These are phyloP conservation scores for Coemansia biformis DNA, from an alignment of 192 early-diverging fungal species.

Conservation along the genomic window DNA sequence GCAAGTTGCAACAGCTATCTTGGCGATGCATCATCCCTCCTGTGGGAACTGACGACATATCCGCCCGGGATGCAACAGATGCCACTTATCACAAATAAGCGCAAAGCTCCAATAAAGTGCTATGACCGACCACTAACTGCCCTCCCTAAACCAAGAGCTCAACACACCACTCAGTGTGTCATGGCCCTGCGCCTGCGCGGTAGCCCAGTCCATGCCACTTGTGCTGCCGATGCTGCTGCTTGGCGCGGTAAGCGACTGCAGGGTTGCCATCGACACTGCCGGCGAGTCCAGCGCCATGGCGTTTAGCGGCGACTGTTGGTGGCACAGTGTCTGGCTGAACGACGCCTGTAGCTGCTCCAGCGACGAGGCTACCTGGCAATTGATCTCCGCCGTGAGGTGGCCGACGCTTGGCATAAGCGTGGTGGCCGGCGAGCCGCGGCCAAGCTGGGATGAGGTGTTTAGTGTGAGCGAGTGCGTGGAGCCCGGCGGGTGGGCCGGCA, in stretches of 20 bases:
- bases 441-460: not conserved
- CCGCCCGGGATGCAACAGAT: no score
- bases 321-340: slow-evolving; percentile 11
- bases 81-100: no score
- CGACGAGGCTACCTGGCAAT: slow-evolving; percentile 15
- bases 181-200: slow-evolving; percentile 1
- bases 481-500: not conserved
- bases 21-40: no score
- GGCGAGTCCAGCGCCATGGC: slow-evolving; percentile 8
- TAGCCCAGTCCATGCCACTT: not conserved
- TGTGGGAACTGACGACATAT: no score
- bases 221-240: not conserved
- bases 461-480: no score
- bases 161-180: slow-evolving; percentile 9
- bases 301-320: slow-evolving; percentile 5
- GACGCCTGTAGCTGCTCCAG: slow-evolving; percentile 14
- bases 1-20: no score
- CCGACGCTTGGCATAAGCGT: not conserved
- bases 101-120: no score
- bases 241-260: slow-evolving; percentile 6
- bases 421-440: no score
- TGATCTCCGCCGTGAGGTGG: slow-evolving; percentile 6
- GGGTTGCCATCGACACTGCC: not conserved
- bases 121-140: not conserved
- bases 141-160: slow-evolving; percentile 11